Percentiles rank a stretch among this genome's conserved stretches.
These are phyloP conservation scores for Ceratopteris richardii DNA, from an alignment of 75 land plant species.

Conservation along the genomic window DNA sequence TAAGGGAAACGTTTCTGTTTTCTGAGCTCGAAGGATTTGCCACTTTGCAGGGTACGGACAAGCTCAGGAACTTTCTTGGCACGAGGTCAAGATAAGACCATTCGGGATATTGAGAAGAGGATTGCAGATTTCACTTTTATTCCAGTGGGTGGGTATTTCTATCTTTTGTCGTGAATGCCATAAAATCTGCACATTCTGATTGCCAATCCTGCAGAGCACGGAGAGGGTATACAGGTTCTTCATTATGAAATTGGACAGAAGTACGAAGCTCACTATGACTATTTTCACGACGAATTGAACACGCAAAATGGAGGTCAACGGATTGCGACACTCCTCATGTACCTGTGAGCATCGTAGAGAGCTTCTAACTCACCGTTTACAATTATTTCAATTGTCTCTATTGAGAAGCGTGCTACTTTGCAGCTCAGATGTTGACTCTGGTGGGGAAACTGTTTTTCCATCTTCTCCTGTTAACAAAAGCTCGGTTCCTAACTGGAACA, in stretches of 20 bases:
- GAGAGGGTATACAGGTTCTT: conserved; percentile 33
- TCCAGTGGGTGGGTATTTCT: conserved; percentile 58
- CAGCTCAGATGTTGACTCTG: conserved; percentile 92
- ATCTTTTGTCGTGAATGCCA: background rate
- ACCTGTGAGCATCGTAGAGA: conserved; percentile 5
- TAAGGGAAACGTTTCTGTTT: background rate
- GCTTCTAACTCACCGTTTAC: background rate
- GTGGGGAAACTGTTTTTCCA: conserved; percentile 94
- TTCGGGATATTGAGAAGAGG: conserved; percentile 68
- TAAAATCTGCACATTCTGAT: background rate
- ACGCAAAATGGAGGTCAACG: conserved; percentile 32
- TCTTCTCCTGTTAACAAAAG: conserved; percentile 62
- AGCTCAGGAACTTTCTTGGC: conserved; percentile 84
- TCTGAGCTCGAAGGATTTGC: background rate
- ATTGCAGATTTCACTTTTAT: conserved; percentile 81
- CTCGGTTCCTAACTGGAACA: conserved; percentile 54
- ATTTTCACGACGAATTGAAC: conserved; percentile 27
- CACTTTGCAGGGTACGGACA: conserved; percentile 40
- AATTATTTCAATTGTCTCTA: background rate
- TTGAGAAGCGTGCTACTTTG: background rate
- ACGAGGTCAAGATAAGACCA: conserved; percentile 73
- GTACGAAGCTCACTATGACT: conserved; percentile 35
- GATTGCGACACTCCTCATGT: conserved; percentile 32
- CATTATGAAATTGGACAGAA: conserved; percentile 31
- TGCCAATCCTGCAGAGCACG: conserved; percentile 17